These are phyloP conservation scores for Tuber calosporum DNA, from an alignment of 495 filamentous ascomycete species.

Conservation along the genomic window DNA sequence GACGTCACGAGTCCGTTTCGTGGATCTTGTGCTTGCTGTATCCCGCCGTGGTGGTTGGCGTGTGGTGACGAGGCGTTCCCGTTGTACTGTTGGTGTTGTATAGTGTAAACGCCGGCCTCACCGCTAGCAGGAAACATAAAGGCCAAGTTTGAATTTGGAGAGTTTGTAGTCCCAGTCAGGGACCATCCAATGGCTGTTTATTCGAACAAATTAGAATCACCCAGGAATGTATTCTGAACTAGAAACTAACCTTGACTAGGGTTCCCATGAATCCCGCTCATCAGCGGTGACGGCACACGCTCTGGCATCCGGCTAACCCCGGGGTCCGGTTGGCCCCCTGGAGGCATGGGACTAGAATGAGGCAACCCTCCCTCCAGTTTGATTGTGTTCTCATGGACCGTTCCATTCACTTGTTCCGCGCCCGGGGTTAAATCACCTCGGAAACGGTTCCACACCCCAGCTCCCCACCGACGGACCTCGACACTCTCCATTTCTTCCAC, in stretches of 20 bases:
- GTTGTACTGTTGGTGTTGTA: constrained; percentile 2
- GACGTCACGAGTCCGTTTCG: constrained; percentile 18
- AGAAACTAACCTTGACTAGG: constrained; percentile 50
- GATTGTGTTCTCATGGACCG: constrained; percentile 7
- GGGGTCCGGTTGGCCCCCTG: constrained; percentile 37
- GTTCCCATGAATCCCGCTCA: constrained; percentile 47
- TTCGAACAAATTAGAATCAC: constrained; percentile 44
- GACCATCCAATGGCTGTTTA: constrained; percentile 63
- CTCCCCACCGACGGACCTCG: constrained; percentile 42
- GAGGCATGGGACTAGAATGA: constrained; percentile 23
- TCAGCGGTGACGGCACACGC: constrained; percentile 41
- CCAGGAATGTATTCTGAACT: constrained; percentile 40
- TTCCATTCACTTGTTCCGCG: not conserved
- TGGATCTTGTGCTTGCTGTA: constrained; percentile 11
- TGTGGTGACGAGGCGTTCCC: constrained; percentile 11
- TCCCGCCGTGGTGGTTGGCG: not conserved
- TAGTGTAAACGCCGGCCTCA: not conserved
- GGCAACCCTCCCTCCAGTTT: constrained; percentile 27
- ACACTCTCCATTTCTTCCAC: constrained; percentile 68
- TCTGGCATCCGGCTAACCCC: constrained; percentile 36
- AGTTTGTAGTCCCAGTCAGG: constrained; percentile 72
- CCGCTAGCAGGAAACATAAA: constrained; percentile 13
- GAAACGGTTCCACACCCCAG: constrained; percentile 27
- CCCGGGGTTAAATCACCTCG: constrained; percentile 11
- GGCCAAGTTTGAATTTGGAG: constrained; percentile 69